Evolutionary conservation across 768 basidiomycete species (phyloP).

Genomic region (Auricularia sp.): DNA sequence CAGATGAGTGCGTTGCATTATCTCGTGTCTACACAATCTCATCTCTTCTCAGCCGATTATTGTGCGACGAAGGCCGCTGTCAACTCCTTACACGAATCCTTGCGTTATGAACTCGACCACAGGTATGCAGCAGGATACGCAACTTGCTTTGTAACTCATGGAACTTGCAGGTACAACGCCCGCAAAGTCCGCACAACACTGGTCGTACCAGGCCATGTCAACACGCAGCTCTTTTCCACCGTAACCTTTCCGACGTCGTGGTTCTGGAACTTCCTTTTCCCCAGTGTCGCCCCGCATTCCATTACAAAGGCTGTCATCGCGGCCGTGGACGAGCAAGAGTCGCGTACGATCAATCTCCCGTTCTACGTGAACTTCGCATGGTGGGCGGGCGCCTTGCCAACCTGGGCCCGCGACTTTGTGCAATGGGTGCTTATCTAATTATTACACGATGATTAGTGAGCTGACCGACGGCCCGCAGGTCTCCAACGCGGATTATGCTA

Average conservation of each 20-base stretch:
- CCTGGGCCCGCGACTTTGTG: slow-evolving; percentile 59
- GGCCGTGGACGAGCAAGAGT: slow-evolving; percentile 73
- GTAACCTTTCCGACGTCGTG: slow-evolving; percentile 36
- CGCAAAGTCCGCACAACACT: slow-evolving; percentile 82
- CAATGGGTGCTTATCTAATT: slow-evolving; percentile 50
- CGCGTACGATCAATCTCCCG: slow-evolving; percentile 58
- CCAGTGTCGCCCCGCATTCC: slow-evolving; percentile 58
- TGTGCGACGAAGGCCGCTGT: slow-evolving; percentile 88
- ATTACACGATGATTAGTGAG: too few species aligned
- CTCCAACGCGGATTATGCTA: slow-evolving; percentile 57
- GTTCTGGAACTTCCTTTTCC: slow-evolving; percentile 64
- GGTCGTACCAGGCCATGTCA: slow-evolving; percentile 68
- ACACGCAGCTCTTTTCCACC: slow-evolving; percentile 68
- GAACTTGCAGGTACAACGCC: slow-evolving; percentile 45
- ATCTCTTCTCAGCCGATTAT: slow-evolving; percentile 58
- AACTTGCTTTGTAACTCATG: background rate
- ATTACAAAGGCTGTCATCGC: slow-evolving; percentile 76
- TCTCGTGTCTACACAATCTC: slow-evolving; percentile 1
- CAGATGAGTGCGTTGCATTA: slow-evolving; percentile 55
- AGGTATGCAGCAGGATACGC: slow-evolving; percentile 28
- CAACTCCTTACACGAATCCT: slow-evolving; percentile 66
- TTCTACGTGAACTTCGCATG: slow-evolving; percentile 58
- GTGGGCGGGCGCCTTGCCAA: slow-evolving; percentile 48
- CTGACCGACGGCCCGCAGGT: slow-evolving; percentile 30
- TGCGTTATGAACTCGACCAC: slow-evolving; percentile 82